These are phyloP conservation scores for Melaleuca alternifolia DNA, from an alignment of 345 rosid genomes.

Conservation along the genomic window DNA sequence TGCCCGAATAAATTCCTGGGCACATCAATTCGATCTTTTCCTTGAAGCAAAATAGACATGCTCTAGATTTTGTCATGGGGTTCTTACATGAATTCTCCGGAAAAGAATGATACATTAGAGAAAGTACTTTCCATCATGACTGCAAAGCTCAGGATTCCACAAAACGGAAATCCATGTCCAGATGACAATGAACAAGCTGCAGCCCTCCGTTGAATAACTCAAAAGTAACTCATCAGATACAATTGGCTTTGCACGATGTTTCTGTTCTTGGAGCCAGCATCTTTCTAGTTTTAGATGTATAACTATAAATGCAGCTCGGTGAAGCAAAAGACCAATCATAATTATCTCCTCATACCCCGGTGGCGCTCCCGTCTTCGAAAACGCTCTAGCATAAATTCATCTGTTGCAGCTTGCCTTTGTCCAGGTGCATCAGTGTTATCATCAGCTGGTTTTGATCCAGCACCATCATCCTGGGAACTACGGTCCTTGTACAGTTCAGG, in stretches of 20 bases:
- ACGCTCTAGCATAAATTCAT: slow-evolving; percentile 79
- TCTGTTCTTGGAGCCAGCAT: not conserved
- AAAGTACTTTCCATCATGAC: not conserved
- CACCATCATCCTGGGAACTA: slow-evolving; percentile 28
- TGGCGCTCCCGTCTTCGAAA: slow-evolving; percentile 95
- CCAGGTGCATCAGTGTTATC: slow-evolving; percentile 40
- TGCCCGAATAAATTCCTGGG: not conserved
- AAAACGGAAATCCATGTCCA: not conserved
- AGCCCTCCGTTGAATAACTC: not conserved
- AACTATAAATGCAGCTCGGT: not conserved
- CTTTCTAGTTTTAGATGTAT: not conserved
- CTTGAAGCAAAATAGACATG: not conserved
- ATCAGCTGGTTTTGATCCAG: slow-evolving; percentile 46
- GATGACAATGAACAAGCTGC: not conserved
- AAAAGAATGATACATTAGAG: not conserved
- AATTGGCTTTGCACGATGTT: not conserved
- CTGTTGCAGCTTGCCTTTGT: slow-evolving; percentile 94
- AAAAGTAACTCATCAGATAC: not conserved
- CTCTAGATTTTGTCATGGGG: not conserved
- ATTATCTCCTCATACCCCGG: slow-evolving; percentile 88
- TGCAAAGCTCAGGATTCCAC: not conserved
- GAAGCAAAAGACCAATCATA: not conserved
- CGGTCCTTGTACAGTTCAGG: slow-evolving; percentile 89
- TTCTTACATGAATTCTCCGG: not conserved
- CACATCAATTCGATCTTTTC: not conserved